Conservation (phyloP, 108 stramenopile genomes). For the Cyclotella atomus region DNA sequence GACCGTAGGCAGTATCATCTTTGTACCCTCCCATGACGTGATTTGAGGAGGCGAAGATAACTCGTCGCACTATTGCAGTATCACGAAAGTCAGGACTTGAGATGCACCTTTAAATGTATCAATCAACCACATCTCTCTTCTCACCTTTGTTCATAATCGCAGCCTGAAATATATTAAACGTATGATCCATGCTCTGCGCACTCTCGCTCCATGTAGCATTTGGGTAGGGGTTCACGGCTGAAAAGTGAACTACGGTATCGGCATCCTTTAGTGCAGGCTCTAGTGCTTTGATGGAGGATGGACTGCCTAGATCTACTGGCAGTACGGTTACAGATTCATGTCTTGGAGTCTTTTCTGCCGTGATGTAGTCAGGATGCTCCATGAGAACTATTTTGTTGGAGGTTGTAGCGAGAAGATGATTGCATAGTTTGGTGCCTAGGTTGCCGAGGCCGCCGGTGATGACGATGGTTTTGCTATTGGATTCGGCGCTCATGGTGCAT, state of each 20-base stretch:
- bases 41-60: constrained; percentile 51
- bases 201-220: constrained; percentile 51
- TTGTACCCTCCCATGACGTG: constrained; percentile 64
- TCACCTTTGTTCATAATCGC: constrained; percentile 24
- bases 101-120: too few species aligned
- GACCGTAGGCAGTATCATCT: constrained; percentile 34
- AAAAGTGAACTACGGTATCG: constrained; percentile 44
- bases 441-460: constrained; percentile 57
- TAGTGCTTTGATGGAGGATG: constrained; percentile 13
- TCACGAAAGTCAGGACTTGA: too few species aligned
- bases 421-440: constrained; percentile 49
- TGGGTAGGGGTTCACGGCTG: constrained; percentile 56
- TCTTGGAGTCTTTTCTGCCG: constrained; percentile 1
- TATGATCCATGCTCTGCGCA: constrained; percentile 49
- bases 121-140: background rate
- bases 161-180: constrained; percentile 41
- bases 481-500: background rate
- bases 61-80: constrained; percentile 32
- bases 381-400: constrained; percentile 40
- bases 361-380: constrained; percentile 46
- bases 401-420: constrained; percentile 35
- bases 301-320: constrained; percentile 36
- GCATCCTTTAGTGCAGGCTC: constrained; percentile 9
- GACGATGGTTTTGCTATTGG: constrained; percentile 23
- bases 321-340: constrained; percentile 27